Conservation (phyloP, 305 asterid genomes). For the Solanum hybrid region DNA sequence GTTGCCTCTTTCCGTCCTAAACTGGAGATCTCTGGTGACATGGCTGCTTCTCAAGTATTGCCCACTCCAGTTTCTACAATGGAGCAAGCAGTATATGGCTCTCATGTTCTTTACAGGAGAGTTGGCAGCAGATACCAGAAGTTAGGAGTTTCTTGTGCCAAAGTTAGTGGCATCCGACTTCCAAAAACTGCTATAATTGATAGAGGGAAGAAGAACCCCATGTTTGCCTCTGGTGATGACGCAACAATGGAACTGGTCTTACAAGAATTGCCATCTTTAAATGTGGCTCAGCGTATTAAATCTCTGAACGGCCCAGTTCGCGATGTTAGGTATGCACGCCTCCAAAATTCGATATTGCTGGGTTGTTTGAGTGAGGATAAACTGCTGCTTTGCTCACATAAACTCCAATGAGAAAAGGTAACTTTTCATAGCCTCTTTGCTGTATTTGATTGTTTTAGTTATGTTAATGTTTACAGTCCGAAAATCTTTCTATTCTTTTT, state of each 20-base stretch:
- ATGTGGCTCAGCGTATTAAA: slow-evolving; percentile 33
- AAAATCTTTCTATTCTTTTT: background rate
- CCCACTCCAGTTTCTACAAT: slow-evolving; percentile 26
- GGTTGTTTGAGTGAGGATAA: slow-evolving; percentile 59
- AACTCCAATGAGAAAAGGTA: slow-evolving; percentile 20
- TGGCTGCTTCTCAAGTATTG: slow-evolving; percentile 38
- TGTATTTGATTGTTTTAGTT: background rate
- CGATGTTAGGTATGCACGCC: slow-evolving; percentile 46
- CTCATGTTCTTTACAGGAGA: slow-evolving; percentile 50
- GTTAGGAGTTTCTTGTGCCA: slow-evolving; percentile 39
- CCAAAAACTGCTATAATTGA: slow-evolving; percentile 65
- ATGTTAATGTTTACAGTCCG: background rate
- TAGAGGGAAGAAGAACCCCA: slow-evolving; percentile 29
- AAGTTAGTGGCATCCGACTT: slow-evolving; percentile 52
- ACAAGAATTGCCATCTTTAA: slow-evolving; percentile 61
- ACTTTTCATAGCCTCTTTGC: background rate
- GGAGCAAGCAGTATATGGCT: slow-evolving; percentile 49
- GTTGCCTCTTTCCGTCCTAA: slow-evolving; percentile 90
- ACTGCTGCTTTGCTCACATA: slow-evolving; percentile 41
- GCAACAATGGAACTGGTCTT: slow-evolving; percentile 40
- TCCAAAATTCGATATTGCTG: slow-evolving; percentile 32
- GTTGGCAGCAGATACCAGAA: slow-evolving; percentile 35
- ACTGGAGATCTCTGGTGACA: slow-evolving; percentile 30
- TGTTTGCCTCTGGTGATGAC: slow-evolving; percentile 70
- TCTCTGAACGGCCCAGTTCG: slow-evolving; percentile 36